Evolutionary conservation across 2,329 filamentous ascomycete species (phyloP).

Genomic region (Colletotrichum trifolii): DNA sequence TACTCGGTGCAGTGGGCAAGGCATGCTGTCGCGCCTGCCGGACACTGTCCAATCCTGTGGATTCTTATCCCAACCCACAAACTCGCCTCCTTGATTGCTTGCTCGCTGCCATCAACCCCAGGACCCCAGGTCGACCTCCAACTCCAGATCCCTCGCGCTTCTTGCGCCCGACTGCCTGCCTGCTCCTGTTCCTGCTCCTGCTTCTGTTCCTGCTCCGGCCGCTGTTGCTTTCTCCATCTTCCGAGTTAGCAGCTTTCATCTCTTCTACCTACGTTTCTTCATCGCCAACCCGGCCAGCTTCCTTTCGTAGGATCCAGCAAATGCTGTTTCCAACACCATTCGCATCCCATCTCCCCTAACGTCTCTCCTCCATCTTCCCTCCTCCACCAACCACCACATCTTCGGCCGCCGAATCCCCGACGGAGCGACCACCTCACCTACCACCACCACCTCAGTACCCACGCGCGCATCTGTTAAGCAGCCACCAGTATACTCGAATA

Average conservation of each 20-base stretch:
- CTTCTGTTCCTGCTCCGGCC: constrained; percentile 2
- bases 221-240: constrained; percentile 25
- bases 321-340: constrained; percentile 32
- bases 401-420: constrained; percentile 33
- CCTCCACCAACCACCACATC: constrained; percentile 30
- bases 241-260: not conserved
- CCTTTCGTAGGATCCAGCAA: constrained; percentile 23
- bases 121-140: constrained; percentile 36
- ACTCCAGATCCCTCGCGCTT: constrained; percentile 21
- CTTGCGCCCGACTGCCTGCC: constrained; percentile 1
- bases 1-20: too few relatives aligned
- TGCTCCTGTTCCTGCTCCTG: too few relatives aligned
- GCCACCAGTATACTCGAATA: constrained; percentile 17
- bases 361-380: constrained; percentile 13
- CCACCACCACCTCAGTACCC: constrained; percentile 23
- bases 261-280: constrained; percentile 6
- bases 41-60: constrained; percentile 25
- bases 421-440: constrained; percentile 28
- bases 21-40: constrained; percentile 4
- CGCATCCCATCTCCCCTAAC: constrained; percentile 32
- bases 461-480: constrained; percentile 22
- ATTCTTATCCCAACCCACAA: constrained; percentile 31
- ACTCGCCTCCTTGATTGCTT: constrained; percentile 32
- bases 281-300: constrained; percentile 28
- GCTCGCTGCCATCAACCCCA: constrained; percentile 42